Evolutionary conservation across 192 early-diverging fungal species (phyloP).

Genomic region (Gigaspora rosea): DNA sequence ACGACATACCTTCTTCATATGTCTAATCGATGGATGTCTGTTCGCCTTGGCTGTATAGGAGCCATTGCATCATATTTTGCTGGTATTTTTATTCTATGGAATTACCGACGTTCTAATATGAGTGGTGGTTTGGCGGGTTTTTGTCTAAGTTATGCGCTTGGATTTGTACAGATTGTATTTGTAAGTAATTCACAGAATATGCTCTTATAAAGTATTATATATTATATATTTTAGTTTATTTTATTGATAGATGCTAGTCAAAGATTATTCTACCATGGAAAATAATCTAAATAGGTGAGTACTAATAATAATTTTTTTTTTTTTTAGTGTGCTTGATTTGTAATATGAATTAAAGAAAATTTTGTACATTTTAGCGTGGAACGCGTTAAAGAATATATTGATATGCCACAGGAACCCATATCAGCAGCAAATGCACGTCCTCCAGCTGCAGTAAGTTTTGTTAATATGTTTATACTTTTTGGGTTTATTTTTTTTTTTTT

Average conservation of each 20-base stretch:
- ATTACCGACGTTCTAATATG: conserved; percentile 42
- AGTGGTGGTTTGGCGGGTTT: conserved; percentile 85
- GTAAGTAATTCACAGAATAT: conserved; percentile 31
- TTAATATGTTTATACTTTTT: neutral
- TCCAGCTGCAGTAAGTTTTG: conserved; percentile 48
- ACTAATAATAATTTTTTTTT: conserved; percentile 11
- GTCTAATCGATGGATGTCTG: conserved; percentile 83
- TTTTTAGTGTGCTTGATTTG: conserved; percentile 28
- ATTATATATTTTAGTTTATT: neutral
- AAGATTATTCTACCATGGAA: conserved; percentile 32
- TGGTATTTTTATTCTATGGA: conserved; percentile 62
- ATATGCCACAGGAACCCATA: conserved; percentile 77
- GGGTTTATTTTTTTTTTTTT: too few species aligned
- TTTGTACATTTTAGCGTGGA: conserved; percentile 60
- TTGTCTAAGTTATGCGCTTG: conserved; percentile 75
- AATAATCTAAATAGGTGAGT: conserved; percentile 19
- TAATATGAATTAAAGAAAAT: conserved; percentile 53
- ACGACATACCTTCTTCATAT: conserved; percentile 82
- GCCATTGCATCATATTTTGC: conserved; percentile 68
- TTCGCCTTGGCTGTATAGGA: conserved; percentile 76
- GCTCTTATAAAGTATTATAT: neutral
- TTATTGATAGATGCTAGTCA: conserved; percentile 24
- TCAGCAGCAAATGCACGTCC: conserved; percentile 51
- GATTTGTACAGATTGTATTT: conserved; percentile 59
- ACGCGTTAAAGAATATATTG: conserved; percentile 79